phyloP scores from a whole-genome alignment of 345 rosid species.

The Aquilaria sinensis region DNA sequence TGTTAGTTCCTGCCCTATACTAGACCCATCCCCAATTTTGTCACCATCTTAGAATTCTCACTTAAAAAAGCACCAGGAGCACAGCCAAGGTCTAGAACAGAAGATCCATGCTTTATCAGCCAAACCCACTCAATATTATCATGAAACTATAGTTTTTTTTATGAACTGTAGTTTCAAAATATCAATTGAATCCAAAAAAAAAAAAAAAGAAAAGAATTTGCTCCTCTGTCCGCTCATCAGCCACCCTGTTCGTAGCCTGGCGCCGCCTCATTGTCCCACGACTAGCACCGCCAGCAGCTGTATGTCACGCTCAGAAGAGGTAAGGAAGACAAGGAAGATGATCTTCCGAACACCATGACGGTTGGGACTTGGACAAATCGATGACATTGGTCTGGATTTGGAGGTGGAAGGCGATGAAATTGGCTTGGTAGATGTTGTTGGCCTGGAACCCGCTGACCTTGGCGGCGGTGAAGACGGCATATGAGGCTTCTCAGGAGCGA shows the following conservation, averaged over 20 bases:
- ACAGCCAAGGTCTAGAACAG: conserved; percentile 96
- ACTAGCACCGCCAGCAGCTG: no score
- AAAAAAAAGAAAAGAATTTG: no score
- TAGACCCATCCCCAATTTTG: no score
- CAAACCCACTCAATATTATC: no score
- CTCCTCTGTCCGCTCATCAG: no score
- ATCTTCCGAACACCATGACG: conserved; percentile 62
- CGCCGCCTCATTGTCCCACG: no score
- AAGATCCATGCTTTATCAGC: conserved; percentile 70
- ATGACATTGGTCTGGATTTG: conserved; percentile 93
- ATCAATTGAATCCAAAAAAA: no score
- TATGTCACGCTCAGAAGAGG: conserved; percentile 31
- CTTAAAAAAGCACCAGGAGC: conserved; percentile 99
- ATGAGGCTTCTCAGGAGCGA: conserved; percentile 51
- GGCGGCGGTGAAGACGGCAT: conserved; percentile 80
- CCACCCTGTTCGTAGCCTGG: no score
- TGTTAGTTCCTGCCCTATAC: no score
- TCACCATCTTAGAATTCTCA: no score
- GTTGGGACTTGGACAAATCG: conserved; percentile 45
- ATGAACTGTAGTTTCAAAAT: no score
- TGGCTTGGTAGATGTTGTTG: conserved; percentile 91
- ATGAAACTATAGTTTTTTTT: no score
- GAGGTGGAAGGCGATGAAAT: conserved; percentile 84
- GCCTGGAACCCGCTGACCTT: conserved; percentile 98
- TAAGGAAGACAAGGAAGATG: conserved; percentile 58